phyloP scores from a whole-genome alignment of 768 basidiomycete species.

The Lyophyllum decastes region DNA sequence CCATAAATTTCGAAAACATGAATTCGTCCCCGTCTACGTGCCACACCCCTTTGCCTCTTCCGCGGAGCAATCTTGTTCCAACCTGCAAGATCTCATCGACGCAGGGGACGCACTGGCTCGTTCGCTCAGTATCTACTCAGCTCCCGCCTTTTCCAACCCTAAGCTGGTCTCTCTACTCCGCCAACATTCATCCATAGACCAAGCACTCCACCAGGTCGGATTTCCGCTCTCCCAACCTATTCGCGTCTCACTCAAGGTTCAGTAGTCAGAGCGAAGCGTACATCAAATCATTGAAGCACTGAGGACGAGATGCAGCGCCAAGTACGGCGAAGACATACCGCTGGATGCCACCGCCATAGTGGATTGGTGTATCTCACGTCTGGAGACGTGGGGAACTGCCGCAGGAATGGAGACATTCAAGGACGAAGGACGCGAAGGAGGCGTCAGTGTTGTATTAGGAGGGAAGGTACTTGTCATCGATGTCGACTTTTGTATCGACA shows the following conservation, averaged over 20 bases:
- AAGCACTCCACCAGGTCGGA: slow-evolving; percentile 55
- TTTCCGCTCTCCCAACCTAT: slow-evolving; percentile 8
- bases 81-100: slow-evolving; percentile 53
- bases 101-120: slow-evolving; percentile 52
- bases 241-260: slow-evolving; percentile 16
- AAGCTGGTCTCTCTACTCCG: slow-evolving; percentile 71
- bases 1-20: slow-evolving; percentile 40
- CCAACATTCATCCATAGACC: slow-evolving; percentile 57
- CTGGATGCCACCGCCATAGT: slow-evolving; percentile 43
- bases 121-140: slow-evolving; percentile 52
- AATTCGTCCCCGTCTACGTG: slow-evolving; percentile 34
- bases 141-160: slow-evolving; percentile 56
- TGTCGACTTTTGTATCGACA: slow-evolving; percentile 60
- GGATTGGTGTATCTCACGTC: slow-evolving; percentile 59
- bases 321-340: slow-evolving; percentile 68
- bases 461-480: slow-evolving; percentile 84
- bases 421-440: slow-evolving; percentile 54
- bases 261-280: slow-evolving; percentile 57
- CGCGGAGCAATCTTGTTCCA: slow-evolving; percentile 40
- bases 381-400: slow-evolving; percentile 62
- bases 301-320: slow-evolving; percentile 43
- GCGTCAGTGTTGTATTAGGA: slow-evolving; percentile 61
- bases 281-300: slow-evolving; percentile 49
- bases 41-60: slow-evolving; percentile 47
- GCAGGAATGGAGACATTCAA: slow-evolving; percentile 78